Percentiles rank a stretch among this genome's conserved stretches.
phyloP scores from a whole-genome alignment of 108 stramenopile species.

The Craspedostauros australis region DNA sequence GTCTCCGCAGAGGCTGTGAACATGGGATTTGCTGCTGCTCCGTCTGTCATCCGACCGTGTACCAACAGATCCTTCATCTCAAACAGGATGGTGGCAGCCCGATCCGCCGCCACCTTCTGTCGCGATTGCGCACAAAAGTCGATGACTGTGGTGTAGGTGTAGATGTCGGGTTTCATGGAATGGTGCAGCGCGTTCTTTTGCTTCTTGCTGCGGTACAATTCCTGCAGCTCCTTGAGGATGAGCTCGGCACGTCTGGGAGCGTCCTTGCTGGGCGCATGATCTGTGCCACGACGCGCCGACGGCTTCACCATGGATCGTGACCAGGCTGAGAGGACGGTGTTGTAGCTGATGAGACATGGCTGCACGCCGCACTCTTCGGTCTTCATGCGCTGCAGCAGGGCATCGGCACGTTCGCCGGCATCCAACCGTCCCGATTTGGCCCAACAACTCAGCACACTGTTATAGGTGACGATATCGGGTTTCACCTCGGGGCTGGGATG shows the following conservation, averaged over 20 bases:
- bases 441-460: constrained; percentile 59
- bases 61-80: constrained; percentile 38
- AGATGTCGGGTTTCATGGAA: constrained; percentile 24
- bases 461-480: constrained; percentile 64
- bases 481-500: constrained; percentile 41
- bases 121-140: constrained; percentile 11
- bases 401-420: constrained; percentile 6
- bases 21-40: too few relatives aligned
- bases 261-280: constrained; percentile 3
- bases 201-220: too few relatives aligned
- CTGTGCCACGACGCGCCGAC: too few relatives aligned
- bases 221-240: constrained; percentile 40
- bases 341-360: constrained; percentile 32
- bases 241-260: constrained; percentile 42
- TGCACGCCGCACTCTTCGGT: constrained; percentile 20
- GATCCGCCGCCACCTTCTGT: constrained; percentile 30
- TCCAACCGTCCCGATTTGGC: constrained; percentile 29
- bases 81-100: constrained; percentile 40
- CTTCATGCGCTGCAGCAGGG: constrained; percentile 18
- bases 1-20: too few relatives aligned
- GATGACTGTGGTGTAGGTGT: constrained; percentile 27
- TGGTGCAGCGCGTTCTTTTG: too few relatives aligned
- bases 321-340: constrained; percentile 29
- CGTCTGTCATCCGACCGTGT: constrained; percentile 29
- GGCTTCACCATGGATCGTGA: too few relatives aligned